Conservation (phyloP, 148 eudicot genomes). For the Talinum fruticosum region DNA sequence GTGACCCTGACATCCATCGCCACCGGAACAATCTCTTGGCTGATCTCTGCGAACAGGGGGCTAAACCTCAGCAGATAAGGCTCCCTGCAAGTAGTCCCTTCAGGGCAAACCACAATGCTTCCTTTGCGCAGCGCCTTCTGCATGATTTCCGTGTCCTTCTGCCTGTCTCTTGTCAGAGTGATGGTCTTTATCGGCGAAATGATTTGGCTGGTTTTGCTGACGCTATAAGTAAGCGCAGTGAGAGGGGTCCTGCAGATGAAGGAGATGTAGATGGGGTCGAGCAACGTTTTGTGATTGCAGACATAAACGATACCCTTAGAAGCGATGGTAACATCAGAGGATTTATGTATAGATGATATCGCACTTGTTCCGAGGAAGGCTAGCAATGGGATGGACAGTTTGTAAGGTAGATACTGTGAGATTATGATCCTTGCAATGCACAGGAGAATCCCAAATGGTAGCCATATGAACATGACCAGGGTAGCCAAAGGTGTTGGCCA, state of each 20-base stretch:
- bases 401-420: background rate
- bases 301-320: slow-evolving; percentile 22
- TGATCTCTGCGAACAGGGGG: slow-evolving; percentile 25
- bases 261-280: slow-evolving; percentile 20
- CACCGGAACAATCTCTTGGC: slow-evolving; percentile 1
- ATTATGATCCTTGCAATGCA: slow-evolving; percentile 2
- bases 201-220: slow-evolving; percentile 15
- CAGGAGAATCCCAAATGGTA: slow-evolving; percentile 30
- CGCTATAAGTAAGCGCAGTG: slow-evolving; percentile 17
- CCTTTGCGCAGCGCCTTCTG: slow-evolving; percentile 18
- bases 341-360: background rate
- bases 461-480: slow-evolving; percentile 27
- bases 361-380: slow-evolving; percentile 18
- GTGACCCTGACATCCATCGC: background rate
- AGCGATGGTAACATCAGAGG: background rate
- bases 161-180: slow-evolving; percentile 18
- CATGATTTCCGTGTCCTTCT: slow-evolving; percentile 22
- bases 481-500: slow-evolving; percentile 23
- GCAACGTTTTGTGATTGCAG: slow-evolving; percentile 21
- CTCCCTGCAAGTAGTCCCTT: slow-evolving; percentile 37
- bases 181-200: slow-evolving; percentile 1
- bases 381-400: slow-evolving; percentile 4
- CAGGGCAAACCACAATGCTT: slow-evolving; percentile 24
- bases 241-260: background rate
- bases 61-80: slow-evolving; percentile 31